These are phyloP conservation scores for Ustulina deusta DNA, from an alignment of 2,329 filamentous ascomycete species.

Conservation along the genomic window DNA sequence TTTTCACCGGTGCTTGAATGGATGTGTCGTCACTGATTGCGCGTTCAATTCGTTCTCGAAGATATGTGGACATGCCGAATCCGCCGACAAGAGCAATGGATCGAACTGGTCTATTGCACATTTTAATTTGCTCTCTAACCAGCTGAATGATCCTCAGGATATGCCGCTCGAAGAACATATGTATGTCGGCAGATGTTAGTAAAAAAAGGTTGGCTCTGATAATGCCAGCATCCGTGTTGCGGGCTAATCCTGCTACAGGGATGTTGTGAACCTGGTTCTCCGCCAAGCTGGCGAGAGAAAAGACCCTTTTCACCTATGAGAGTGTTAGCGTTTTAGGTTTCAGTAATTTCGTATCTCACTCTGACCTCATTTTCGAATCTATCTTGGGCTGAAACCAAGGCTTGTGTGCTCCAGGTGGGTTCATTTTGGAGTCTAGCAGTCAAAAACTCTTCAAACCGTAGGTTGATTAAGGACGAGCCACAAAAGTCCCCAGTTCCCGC, in stretches of 20 bases:
- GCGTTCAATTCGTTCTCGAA: constrained; percentile 55
- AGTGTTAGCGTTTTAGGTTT: too few relatives aligned
- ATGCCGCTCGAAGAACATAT: constrained; percentile 59
- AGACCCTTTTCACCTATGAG: too few relatives aligned
- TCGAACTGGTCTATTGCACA: constrained; percentile 57
- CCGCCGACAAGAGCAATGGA: constrained; percentile 63
- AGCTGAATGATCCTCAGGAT: constrained; percentile 58
- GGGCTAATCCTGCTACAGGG: constrained; percentile 52
- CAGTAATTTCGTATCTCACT: too few relatives aligned
- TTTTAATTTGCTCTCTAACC: constrained; percentile 58
- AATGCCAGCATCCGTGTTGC: constrained; percentile 53
- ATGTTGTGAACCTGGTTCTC: constrained; percentile 54
- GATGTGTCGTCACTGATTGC: constrained; percentile 43
- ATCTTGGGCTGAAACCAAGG: constrained; percentile 56
- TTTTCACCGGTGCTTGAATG: constrained; percentile 53
- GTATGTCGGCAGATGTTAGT: constrained; percentile 55
- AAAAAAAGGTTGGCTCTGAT: background rate
- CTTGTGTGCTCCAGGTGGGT: constrained; percentile 57
- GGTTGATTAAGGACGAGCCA: constrained; percentile 63
- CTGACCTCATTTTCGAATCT: constrained; percentile 60
- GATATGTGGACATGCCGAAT: constrained; percentile 60
- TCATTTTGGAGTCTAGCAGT: constrained; percentile 58
- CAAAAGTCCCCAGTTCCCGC: constrained; percentile 63
- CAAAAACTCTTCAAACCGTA: constrained; percentile 60
- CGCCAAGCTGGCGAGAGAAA: constrained; percentile 51